Percentiles rank a stretch among this genome's conserved stretches.
Conservation (phyloP, 805 yeast species). For the Starmerella sirachaensis region DNA sequence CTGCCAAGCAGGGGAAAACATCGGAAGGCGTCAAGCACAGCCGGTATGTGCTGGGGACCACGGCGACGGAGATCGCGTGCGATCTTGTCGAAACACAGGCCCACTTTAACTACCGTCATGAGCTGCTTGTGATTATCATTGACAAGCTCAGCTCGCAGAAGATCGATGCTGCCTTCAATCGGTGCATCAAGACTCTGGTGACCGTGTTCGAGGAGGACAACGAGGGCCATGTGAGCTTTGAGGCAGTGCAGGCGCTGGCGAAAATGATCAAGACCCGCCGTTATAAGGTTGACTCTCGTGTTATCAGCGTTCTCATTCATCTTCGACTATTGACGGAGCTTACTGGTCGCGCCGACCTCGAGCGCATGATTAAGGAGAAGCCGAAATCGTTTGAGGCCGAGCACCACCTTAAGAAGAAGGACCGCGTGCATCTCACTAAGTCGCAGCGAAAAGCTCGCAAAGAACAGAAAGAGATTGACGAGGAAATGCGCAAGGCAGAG, state of each 20-base stretch:
- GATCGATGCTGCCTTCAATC: slow-evolving; percentile 39
- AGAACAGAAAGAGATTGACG: slow-evolving; percentile 76
- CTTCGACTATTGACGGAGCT: slow-evolving; percentile 35
- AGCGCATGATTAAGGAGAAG: slow-evolving; percentile 37
- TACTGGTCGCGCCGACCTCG: slow-evolving; percentile 27
- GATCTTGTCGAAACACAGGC: slow-evolving; percentile 58
- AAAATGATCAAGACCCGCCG: slow-evolving; percentile 63
- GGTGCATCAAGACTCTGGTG: slow-evolving; percentile 55
- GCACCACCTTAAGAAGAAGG: slow-evolving; percentile 62
- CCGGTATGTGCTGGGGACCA: slow-evolving; percentile 23
- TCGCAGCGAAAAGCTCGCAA: slow-evolving; percentile 78
- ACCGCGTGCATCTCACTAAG: slow-evolving; percentile 82
- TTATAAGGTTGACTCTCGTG: slow-evolving; percentile 73
- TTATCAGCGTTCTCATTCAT: slow-evolving; percentile 59
- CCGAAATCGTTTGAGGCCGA: slow-evolving; percentile 26
- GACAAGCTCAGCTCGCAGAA: slow-evolving; percentile 50
- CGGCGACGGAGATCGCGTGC: slow-evolving; percentile 65
- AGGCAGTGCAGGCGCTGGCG: slow-evolving; percentile 52
- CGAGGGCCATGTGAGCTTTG: slow-evolving; percentile 71
- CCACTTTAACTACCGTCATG: slow-evolving; percentile 72
- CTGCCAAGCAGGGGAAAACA: slow-evolving; percentile 32
- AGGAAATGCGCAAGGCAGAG: slow-evolving; percentile 79
- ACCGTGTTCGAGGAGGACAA: slow-evolving; percentile 62
- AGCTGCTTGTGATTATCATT: slow-evolving; percentile 52
- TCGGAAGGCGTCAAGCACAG: neutral